Percentiles rank a stretch among this genome's conserved stretches.
phyloP scores from a whole-genome alignment of 805 yeast species.

The Yamadazyma paraphyllophila region DNA sequence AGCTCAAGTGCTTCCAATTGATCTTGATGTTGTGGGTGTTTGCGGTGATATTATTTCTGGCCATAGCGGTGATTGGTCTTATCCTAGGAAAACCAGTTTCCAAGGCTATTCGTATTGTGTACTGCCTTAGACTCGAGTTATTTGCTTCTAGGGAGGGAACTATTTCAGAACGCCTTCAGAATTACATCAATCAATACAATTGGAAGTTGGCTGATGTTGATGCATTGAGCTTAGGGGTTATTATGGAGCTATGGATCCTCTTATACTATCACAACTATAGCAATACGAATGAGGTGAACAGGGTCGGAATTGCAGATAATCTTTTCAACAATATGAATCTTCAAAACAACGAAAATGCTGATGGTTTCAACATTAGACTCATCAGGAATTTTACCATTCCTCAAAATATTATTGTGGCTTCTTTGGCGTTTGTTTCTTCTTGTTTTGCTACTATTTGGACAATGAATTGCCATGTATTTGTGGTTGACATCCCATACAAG shows the following conservation, averaged over 20 bases:
- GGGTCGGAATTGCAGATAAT: neutral
- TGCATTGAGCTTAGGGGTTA: constrained; percentile 11
- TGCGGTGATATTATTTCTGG: constrained; percentile 30
- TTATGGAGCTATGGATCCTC: constrained; percentile 9
- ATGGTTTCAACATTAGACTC: neutral
- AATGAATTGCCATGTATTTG: constrained; percentile 18
- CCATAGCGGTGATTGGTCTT: constrained; percentile 20
- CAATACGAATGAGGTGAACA: neutral
- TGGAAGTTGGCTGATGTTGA: constrained; percentile 15
- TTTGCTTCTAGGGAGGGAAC: neutral
- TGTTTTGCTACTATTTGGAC: constrained; percentile 17
- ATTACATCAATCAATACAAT: constrained; percentile 1
- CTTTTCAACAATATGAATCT: neutral
- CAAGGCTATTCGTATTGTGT: constrained; percentile 12
- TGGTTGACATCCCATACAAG: constrained; percentile 21
- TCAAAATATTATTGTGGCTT: neutral
- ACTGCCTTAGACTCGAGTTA: neutral
- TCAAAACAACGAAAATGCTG: constrained; percentile 1
- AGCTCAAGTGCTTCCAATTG: constrained; percentile 52
- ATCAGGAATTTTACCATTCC: constrained; percentile 1
- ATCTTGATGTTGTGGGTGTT: constrained; percentile 49
- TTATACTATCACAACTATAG: constrained; percentile 8
- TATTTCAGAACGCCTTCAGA: neutral
- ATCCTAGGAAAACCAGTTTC: constrained; percentile 28
- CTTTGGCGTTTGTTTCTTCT: neutral